Evolutionary conservation across 495 filamentous ascomycete genomes (phyloP), one percentile per base, ranked within the genome.

Genomic region (Hypoxylon crocopeplum): DNA sequence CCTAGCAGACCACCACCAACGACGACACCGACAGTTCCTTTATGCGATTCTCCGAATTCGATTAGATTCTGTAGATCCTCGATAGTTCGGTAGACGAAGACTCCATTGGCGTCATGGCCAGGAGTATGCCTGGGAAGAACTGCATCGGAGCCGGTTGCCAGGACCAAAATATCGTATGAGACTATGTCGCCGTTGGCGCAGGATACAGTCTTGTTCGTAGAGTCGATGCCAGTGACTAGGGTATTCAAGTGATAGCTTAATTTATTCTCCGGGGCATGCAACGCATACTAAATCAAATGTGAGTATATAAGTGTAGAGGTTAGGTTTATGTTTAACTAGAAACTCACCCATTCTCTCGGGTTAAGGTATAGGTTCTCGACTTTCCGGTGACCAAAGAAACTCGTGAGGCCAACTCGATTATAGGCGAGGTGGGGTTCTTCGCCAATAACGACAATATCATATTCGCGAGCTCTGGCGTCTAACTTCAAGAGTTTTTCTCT

Each of bases 11-110:
- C 93, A 27, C 93, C 93, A n/a, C 93, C 93, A 10, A 98, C 92
- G 1, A 94, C 91, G 1, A 85, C 86, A 1, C 89, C 93, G 3
- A 80, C 82, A 13, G 83, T 80, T 20, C 90, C 92, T 56, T 85
- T 89, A 39, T 85, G 82, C 2, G 72, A 66, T 4, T 75, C 72
- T 0, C 91, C 83, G 63, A 89, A 97, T 2, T 81, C 75, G 29
- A 98, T 98, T 4, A 98, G 79, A 13, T 82, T 83, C 66, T 96
- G 81, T 6, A 98, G 75, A 68, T 98, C 93, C 1, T 86, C 84
- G 48, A 97, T 92, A 0, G 90, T 96, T 13, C 93, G 83, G 72
- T 98, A 97, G n/a, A 97, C 92, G 65, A 98, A 98, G 25, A 97
- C 88, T 6, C 93, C 93, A 13, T 85, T 83, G 25, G 91, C 91